A percentile compares a stretch with the other conserved stretches of the same genome.
Conservation (phyloP, 805 yeast genomes). For the Metschnikowia chrysomelidarum region DNA sequence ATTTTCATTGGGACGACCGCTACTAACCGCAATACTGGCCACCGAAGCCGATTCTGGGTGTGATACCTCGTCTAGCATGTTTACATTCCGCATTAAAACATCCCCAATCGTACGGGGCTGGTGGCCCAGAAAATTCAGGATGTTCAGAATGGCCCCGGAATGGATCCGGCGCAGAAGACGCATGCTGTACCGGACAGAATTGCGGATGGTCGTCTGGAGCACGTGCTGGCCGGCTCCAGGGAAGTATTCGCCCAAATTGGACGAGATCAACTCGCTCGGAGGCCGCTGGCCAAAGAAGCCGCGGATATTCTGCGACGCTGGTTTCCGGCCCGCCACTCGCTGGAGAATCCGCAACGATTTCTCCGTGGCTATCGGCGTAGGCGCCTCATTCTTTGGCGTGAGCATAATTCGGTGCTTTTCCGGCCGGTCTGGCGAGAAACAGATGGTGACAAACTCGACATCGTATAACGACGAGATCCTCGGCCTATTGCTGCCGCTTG, state of each 20-base stretch:
- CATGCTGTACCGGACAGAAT: constrained; percentile 77
- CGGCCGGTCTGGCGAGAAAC: constrained; percentile 68
- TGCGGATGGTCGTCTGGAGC: constrained; percentile 75
- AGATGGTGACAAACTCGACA: constrained; percentile 77
- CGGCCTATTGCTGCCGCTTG: constrained; percentile 21
- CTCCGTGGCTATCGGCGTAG: constrained; percentile 58
- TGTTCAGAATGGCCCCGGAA: constrained; percentile 13
- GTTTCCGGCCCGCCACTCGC: constrained; percentile 18
- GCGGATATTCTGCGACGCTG: constrained; percentile 29
- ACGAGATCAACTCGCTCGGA: constrained; percentile 86
- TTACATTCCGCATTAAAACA: constrained; percentile 53
- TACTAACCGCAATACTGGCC: constrained; percentile 27
- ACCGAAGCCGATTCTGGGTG: constrained; percentile 28
- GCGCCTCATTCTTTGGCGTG: constrained; percentile 62
- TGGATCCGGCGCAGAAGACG: constrained; percentile 48
- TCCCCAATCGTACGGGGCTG: constrained; percentile 58
- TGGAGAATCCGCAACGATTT: constrained; percentile 49
- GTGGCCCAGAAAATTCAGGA: constrained; percentile 15
- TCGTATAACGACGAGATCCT: constrained; percentile 55
- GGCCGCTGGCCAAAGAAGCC: constrained; percentile 86
- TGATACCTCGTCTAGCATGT: constrained; percentile 52
- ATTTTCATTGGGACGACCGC: constrained; percentile 7
- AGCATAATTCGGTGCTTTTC: constrained; percentile 72
- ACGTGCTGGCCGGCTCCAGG: constrained; percentile 75
- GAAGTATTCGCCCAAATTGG: constrained; percentile 85